A percentile compares a stretch with the other conserved stretches of the same genome.
Conservation (phyloP, 805 yeast genomes). For the Candida berthetii region DNA sequence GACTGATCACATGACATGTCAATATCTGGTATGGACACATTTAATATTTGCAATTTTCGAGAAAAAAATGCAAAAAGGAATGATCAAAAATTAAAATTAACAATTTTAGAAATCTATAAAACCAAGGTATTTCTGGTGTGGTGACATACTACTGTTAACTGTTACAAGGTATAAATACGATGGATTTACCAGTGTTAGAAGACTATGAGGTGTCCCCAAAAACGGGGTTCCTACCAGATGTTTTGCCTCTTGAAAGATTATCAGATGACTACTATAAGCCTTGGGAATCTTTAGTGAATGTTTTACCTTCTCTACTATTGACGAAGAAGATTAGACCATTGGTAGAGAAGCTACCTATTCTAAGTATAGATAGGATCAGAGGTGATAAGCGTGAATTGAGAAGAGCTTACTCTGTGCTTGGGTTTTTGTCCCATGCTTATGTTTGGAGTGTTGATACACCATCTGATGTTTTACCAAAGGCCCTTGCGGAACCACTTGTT, state of each 20-base stretch:
- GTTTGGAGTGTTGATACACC: conserved; percentile 78
- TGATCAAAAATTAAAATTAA: not conserved
- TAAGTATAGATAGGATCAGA: conserved; percentile 38
- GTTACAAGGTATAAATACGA: too few species aligned
- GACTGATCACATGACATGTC: too few species aligned
- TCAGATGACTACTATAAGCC: conserved; percentile 58
- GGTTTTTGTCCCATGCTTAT: conserved; percentile 83
- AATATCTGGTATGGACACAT: not conserved
- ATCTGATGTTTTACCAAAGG: conserved; percentile 54
- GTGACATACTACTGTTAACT: too few species aligned
- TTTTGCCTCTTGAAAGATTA: conserved; percentile 53
- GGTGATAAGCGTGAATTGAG: conserved; percentile 46
- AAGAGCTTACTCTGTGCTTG: conserved; percentile 75
- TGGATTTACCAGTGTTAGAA: conserved; percentile 40
- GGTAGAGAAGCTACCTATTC: conserved; percentile 60
- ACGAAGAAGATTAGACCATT: conserved; percentile 52
- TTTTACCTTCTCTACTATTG: conserved; percentile 68
- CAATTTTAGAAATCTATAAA: too few species aligned
- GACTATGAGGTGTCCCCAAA: conserved; percentile 66
- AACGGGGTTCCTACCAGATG: conserved; percentile 77
- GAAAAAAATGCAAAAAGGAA: not conserved
- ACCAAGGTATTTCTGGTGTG: too few species aligned
- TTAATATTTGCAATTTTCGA: not conserved
- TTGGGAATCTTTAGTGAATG: conserved; percentile 69
- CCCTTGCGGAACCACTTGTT: conserved; percentile 66